A percentile compares a stretch with the other conserved stretches of the same genome.
These are phyloP conservation scores for Geosmithia morbida DNA, from an alignment of 2,329 filamentous ascomycete genomes.

Conservation along the genomic window DNA sequence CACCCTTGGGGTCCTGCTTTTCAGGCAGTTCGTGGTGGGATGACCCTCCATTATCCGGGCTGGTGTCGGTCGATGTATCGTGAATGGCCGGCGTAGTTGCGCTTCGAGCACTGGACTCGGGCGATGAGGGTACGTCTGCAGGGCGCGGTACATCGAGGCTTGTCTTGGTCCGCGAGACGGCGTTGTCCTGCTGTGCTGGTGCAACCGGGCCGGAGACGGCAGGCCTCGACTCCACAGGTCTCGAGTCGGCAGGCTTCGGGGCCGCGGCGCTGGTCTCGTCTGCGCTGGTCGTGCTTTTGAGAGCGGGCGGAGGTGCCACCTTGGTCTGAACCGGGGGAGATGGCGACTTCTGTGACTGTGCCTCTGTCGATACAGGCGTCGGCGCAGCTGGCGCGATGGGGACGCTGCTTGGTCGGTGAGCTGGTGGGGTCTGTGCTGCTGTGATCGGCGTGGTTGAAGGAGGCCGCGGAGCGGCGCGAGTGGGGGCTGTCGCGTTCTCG, in stretches of 20 bases:
- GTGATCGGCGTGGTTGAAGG: background rate
- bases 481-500: background rate
- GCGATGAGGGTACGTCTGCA: conserved; percentile 35
- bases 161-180: background rate
- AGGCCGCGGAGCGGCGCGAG: too few species aligned
- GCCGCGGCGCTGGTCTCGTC: background rate
- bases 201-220: background rate
- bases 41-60: conserved; percentile 53
- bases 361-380: conserved; percentile 4
- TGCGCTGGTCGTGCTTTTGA: background rate
- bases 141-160: conserved; percentile 16
- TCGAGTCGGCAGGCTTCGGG: background rate
- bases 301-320: background rate
- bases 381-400: background rate
- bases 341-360: background rate
- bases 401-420: background rate
- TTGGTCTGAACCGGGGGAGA: background rate
- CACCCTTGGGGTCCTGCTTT: conserved; percentile 18
- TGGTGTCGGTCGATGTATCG: conserved; percentile 58
- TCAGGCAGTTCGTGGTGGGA: conserved; percentile 34
- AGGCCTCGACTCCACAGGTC: background rate
- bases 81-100: conserved; percentile 57
- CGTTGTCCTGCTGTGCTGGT: background rate
- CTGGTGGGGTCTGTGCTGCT: background rate
- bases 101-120: conserved; percentile 57